Base-by-base conservation (phyloP, 805 yeast species). In the Nakazawaea ambrosiae region DNA sequence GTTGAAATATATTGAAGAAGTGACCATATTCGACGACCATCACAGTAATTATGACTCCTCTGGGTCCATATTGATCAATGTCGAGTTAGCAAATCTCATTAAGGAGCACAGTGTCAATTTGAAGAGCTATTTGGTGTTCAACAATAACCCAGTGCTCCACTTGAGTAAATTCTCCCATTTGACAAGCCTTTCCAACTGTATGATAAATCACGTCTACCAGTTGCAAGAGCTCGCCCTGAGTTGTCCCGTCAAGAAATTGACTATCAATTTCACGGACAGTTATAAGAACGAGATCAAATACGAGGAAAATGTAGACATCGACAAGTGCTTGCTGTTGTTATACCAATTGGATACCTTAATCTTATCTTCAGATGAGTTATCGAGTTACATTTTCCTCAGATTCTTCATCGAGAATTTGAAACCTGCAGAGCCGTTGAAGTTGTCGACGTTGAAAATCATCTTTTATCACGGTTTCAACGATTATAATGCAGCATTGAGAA, bases 381-480 rank as follows among this genome's bases (percentile, higher is more conserved):
- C 69, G 1, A 54, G 68, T 3, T 45, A 60, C 6, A 47, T 61
- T 16, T 48, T 70, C 5, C 45, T 71, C 14, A 50, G 60, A 27
- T 46, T 43, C 15, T 27, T 66, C 3, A 10, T 53, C 3, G 50
- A 53, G 11, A 29, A 36, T 2, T 35, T 42, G 29, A 30, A 31
- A n/a, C 41, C 41, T 2, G n/a, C 30, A 18, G 2, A 5, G n/a
- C 20, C 19, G 4, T 32, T 57, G 1, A 41, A 50, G 1, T 42
- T 73, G 14, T 50, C 46, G 15, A 47, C 57, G 3, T 46, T 74
- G 24, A 62, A 61, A 27, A 48, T 75, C 27, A 59, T 65, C 27
- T 66, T 66, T 41, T 63, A 66, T 28, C 79, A 74, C 46, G 72
- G 70, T 1, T 53, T 61, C 20, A 62, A 58, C 29, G 67, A 67